Conservation (phyloP, 2,329 filamentous ascomycete species). For the Fusarium dlaminii region DNA sequence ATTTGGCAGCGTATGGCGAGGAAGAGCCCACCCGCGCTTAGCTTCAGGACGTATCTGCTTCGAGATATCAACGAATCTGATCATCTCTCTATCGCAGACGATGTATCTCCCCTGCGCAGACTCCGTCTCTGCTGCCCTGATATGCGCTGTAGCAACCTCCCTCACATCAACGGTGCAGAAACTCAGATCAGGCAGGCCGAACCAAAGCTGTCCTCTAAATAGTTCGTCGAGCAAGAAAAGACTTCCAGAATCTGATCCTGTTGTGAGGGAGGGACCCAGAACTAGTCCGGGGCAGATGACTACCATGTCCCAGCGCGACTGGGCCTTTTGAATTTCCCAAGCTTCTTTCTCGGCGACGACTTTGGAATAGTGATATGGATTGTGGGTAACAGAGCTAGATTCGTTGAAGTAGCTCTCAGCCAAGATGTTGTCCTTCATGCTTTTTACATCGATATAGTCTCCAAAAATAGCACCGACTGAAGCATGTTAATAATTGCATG, state of each 20-base stretch:
- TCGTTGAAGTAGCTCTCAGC: not conserved
- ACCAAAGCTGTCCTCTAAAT: not conserved
- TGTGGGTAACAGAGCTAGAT: not conserved
- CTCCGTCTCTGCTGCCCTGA: not conserved
- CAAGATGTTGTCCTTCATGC: not conserved
- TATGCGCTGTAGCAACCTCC: not conserved
- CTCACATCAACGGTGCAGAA: not conserved
- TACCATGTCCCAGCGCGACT: not conserved
- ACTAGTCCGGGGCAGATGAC: not conserved
- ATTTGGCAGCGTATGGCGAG: not conserved
- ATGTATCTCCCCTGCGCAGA: not conserved
- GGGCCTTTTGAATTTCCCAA: not conserved
- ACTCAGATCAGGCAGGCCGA: not conserved
- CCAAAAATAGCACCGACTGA: not conserved
- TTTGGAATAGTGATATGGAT: slow-evolving; percentile 2
- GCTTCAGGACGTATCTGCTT: not conserved
- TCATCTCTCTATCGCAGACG: not conserved
- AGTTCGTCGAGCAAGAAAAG: not conserved
- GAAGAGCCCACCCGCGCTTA: not conserved
- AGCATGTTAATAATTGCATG: not conserved
- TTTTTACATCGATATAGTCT: not conserved
- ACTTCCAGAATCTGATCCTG: not conserved
- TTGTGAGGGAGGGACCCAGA: not conserved
- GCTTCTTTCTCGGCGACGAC: not conserved
- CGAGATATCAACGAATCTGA: not conserved